phyloP scores from a whole-genome alignment of 2,329 filamentous ascomycete genomes.

The Cytospora chrysosperma region DNA sequence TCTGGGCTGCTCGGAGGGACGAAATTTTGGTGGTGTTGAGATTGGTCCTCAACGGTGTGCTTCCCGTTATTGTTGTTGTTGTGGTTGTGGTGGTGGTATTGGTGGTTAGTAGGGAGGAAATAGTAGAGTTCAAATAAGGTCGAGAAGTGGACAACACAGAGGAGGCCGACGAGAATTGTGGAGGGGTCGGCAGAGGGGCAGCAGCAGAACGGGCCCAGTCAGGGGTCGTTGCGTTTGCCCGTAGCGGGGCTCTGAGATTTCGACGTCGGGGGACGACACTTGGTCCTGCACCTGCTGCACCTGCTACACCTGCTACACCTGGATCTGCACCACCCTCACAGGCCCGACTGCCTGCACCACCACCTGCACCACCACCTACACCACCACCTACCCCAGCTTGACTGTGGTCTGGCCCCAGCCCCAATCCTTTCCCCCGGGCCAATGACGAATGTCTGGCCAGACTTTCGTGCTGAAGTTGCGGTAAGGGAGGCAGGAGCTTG shows the following conservation, averaged over 20 bases:
- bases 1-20: slow-evolving; percentile 50
- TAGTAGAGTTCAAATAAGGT: background rate
- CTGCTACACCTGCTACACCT: no score
- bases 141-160: slow-evolving; percentile 14
- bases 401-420: background rate
- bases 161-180: slow-evolving; percentile 12
- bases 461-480: background rate
- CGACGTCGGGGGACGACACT: background rate
- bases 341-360: background rate
- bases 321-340: no score
- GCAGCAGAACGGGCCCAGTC: background rate
- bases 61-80: no score
- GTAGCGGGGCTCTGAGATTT: slow-evolving; percentile 22
- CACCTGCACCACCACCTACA: background rate
- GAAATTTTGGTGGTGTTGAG: slow-evolving; percentile 42
- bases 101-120: slow-evolving; percentile 1
- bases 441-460: background rate
- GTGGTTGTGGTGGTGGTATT: slow-evolving; percentile 12
- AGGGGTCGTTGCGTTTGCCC: slow-evolving; percentile 10
- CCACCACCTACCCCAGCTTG: background rate
- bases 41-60: slow-evolving; percentile 26
- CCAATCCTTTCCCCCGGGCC: background rate
- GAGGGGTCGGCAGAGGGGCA: slow-evolving; percentile 23
- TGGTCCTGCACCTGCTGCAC: background rate
- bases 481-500: background rate